Conservation (phyloP, 192 early-diverging fungal species). For the Pilaira anomala region DNA sequence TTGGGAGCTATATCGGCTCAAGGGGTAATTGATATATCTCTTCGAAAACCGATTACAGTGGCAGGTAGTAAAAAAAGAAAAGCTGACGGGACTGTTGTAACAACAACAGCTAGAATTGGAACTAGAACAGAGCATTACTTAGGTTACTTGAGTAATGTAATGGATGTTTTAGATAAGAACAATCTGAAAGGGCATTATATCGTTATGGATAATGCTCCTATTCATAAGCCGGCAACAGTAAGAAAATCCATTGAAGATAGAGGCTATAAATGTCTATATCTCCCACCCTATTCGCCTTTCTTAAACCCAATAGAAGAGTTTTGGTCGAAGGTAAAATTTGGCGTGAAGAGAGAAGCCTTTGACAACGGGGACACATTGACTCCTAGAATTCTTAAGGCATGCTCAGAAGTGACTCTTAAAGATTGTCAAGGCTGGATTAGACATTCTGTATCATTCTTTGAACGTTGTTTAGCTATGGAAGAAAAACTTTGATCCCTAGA, state of each 20-base stretch:
- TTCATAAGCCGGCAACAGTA: constrained; percentile 7
- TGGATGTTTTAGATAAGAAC: constrained; percentile 15
- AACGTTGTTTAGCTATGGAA: background rate
- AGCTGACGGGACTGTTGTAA: background rate
- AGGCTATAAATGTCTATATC: constrained; percentile 15
- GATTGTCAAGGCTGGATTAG: too few relatives aligned
- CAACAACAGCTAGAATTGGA: background rate
- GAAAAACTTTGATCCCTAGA: constrained; percentile 6
- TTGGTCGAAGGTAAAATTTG: constrained; percentile 25
- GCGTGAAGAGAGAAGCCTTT: constrained; percentile 6
- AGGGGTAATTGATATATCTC: constrained; percentile 3
- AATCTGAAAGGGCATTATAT: background rate
- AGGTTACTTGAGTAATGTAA: background rate
- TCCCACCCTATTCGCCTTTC: constrained; percentile 23
- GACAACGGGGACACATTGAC: too few relatives aligned
- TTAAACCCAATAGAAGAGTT: constrained; percentile 27
- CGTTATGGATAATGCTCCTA: constrained; percentile 7
- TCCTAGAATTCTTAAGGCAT: too few relatives aligned
- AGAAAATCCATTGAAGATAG: background rate
- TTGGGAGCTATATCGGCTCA: background rate
- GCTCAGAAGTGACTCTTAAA: too few relatives aligned
- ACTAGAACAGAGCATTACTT: constrained; percentile 8
- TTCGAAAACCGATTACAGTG: background rate
- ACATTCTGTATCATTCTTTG: constrained; percentile 12
- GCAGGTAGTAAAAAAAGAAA: background rate